A percentile compares a stretch with the other conserved stretches of the same genome.
These are phyloP conservation scores for Tanacetum coccineum DNA, from an alignment of 129 eudicot species.

Conservation along the genomic window DNA sequence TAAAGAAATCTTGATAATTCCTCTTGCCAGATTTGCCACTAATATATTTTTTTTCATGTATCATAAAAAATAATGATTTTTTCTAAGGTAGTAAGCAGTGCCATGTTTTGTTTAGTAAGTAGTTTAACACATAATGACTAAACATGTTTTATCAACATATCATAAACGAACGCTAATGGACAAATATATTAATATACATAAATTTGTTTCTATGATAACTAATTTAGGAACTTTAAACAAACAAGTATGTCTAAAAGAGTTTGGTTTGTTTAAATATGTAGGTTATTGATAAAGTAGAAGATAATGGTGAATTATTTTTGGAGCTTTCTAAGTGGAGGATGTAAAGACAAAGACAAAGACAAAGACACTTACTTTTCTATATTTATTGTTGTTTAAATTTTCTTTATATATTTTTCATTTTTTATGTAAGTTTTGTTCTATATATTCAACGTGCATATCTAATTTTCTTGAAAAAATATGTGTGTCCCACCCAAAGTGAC, in stretches of 20 bases:
- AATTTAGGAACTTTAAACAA: neutral
- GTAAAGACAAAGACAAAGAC: constrained; percentile 37
- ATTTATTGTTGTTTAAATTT: neutral
- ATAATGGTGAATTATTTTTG: constrained; percentile 28
- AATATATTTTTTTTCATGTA: neutral
- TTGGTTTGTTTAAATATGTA: constrained; percentile 22
- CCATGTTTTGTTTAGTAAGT: neutral
- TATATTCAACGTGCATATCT: constrained; percentile 1
- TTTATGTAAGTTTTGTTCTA: constrained; percentile 20
- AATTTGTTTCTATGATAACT: too few species aligned
- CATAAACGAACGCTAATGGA: too few species aligned
- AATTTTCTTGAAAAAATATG: neutral
- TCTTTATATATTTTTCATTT: neutral
- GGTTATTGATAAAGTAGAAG: constrained; percentile 32
- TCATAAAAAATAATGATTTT: neutral
- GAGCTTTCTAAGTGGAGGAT: constrained; percentile 28
- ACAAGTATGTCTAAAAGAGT: constrained; percentile 2
- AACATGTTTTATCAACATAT: too few species aligned
- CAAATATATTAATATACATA: too few species aligned
- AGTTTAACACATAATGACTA: too few species aligned
- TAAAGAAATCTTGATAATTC: neutral
- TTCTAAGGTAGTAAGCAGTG: neutral
- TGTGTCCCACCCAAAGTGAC: too few species aligned
- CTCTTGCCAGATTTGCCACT: neutral
- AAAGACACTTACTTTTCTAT: constrained; percentile 26